A percentile compares a stretch with the other conserved stretches of the same genome.
Conservation (phyloP, 257 asterid genomes). For the Linaria vulgaris region DNA sequence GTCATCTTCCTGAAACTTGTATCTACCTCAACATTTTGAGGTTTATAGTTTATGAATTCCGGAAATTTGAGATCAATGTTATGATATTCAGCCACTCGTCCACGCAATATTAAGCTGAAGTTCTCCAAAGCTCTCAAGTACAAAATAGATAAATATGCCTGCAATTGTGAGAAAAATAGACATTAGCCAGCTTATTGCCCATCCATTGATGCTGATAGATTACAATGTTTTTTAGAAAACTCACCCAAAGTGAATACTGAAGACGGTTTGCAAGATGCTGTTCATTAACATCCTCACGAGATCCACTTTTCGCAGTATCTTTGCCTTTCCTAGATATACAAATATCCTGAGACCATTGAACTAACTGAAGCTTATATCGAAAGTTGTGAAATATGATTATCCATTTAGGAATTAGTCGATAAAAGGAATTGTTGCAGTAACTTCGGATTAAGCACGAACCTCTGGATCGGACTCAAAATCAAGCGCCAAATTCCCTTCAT, state of each 20-base stretch:
- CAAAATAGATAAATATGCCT: slow-evolving; percentile 85
- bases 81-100: slow-evolving; percentile 61
- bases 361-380: slow-evolving; percentile 21
- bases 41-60: slow-evolving; percentile 72
- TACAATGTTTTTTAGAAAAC: slow-evolving; percentile 29
- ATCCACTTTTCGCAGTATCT: slow-evolving; percentile 25
- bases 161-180: slow-evolving; percentile 33
- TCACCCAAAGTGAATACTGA: slow-evolving; percentile 80
- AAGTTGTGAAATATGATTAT: slow-evolving; percentile 17
- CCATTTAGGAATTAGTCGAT: background rate
- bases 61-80: slow-evolving; percentile 79
- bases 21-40: slow-evolving; percentile 58
- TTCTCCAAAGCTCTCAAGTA: slow-evolving; percentile 59
- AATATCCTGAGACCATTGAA: slow-evolving; percentile 65
- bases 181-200: slow-evolving; percentile 19
- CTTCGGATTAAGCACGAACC: slow-evolving; percentile 44
- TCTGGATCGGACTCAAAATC: slow-evolving; percentile 76
- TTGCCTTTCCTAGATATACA: slow-evolving; percentile 41
- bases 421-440: slow-evolving; percentile 14
- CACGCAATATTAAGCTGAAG: slow-evolving; percentile 66
- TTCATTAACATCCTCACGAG: slow-evolving; percentile 40
- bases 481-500: slow-evolving; percentile 80
- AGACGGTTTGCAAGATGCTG: slow-evolving; percentile 82
- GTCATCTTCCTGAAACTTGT: slow-evolving; percentile 18
- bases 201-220: slow-evolving; percentile 16